Evolutionary conservation across 1,139 yeast genomes (phyloP).

Genomic region (Saccharomyces hybrid): DNA sequence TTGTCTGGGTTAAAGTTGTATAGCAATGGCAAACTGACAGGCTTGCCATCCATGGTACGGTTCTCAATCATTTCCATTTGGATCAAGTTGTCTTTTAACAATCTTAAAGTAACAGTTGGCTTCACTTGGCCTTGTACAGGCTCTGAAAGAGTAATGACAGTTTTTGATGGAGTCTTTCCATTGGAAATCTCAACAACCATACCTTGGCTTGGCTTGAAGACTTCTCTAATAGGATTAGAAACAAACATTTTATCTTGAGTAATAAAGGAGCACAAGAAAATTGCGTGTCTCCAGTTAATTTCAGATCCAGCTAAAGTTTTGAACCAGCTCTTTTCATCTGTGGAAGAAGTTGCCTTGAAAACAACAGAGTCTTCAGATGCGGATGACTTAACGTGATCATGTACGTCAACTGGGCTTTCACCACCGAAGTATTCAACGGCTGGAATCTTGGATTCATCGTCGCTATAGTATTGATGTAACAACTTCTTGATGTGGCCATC

Average conservation of each 20-base stretch:
- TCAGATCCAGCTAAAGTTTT: constrained; percentile 69
- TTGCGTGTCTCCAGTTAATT: constrained; percentile 87
- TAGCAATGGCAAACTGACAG: constrained; percentile 69
- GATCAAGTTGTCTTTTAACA: constrained; percentile 42
- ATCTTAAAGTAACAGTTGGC: constrained; percentile 60
- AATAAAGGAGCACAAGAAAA: constrained; percentile 68
- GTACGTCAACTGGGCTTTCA: constrained; percentile 42
- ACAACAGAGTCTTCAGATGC: constrained; percentile 35
- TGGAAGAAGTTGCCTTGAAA: constrained; percentile 45
- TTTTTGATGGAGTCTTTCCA: constrained; percentile 45
- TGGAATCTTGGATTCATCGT: constrained; percentile 69
- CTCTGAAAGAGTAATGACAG: constrained; percentile 61
- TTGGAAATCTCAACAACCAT: constrained; percentile 57
- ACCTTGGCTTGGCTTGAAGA: constrained; percentile 59
- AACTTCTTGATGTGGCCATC: constrained; percentile 77
- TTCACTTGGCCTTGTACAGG: constrained; percentile 62
- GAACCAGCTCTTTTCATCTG: constrained; percentile 61
- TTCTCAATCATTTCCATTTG: constrained; percentile 75
- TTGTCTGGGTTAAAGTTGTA: constrained; percentile 75
- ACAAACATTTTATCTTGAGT: constrained; percentile 81
- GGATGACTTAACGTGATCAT: constrained; percentile 29
- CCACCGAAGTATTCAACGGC: constrained; percentile 86
- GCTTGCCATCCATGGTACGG: constrained; percentile 70
- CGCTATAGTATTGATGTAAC: constrained; percentile 60
- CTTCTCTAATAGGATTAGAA: constrained; percentile 68